These are phyloP conservation scores for Suillus cothurnatus DNA, from an alignment of 768 basidiomycete species.

Conservation along the genomic window DNA sequence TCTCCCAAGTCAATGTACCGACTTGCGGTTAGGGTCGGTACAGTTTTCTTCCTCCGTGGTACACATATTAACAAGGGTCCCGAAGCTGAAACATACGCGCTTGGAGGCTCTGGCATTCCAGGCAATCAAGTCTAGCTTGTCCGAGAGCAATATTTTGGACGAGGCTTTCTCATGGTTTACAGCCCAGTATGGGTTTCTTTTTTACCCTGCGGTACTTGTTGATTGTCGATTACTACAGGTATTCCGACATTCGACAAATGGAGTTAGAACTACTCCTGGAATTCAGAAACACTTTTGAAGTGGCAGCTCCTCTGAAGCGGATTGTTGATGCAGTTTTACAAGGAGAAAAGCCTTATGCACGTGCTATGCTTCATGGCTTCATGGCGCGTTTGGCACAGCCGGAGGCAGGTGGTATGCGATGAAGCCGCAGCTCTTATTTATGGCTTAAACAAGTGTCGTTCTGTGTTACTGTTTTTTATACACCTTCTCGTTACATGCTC, in stretches of 20 bases:
- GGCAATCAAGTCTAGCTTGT: conserved; percentile 24
- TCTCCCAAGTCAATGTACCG: conserved; percentile 44
- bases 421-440: not conserved
- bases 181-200: conserved; percentile 18
- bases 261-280: not conserved
- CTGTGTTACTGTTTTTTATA: not conserved
- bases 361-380: not conserved
- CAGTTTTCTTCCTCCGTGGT: not conserved
- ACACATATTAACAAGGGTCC: not conserved
- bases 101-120: conserved; percentile 15
- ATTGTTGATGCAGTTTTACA: not conserved
- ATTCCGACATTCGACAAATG: conserved; percentile 17
- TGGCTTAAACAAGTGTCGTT: not conserved
- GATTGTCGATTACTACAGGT: conserved; percentile 11
- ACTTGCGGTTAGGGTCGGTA: conserved; percentile 28
- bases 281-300: not conserved
- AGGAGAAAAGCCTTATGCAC: not conserved
- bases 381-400: not conserved
- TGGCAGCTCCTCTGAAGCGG: not conserved
- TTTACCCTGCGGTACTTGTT: conserved; percentile 1
- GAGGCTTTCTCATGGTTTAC: conserved; percentile 35
- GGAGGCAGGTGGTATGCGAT: not conserved
- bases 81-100: not conserved
- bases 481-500: not conserved
- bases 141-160: conserved; percentile 29